These are phyloP conservation scores for Eucalyptus tenuipes DNA, from an alignment of 345 rosid species.

Conservation along the genomic window DNA sequence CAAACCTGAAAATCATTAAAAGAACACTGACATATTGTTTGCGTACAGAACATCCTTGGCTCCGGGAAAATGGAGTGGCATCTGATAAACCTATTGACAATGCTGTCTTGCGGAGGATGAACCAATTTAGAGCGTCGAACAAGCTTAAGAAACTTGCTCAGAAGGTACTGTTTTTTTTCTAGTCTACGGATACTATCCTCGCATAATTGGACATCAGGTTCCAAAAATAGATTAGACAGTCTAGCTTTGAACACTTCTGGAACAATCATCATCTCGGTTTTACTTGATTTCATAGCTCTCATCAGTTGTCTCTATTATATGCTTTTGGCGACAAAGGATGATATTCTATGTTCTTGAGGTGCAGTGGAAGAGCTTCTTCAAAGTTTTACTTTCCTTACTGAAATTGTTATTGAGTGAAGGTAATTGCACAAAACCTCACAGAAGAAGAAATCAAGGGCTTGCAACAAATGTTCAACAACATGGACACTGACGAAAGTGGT, in stretches of 20 bases:
- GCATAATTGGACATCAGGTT: background rate
- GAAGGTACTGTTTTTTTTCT: constrained; percentile 31
- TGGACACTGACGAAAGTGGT: constrained; percentile 83
- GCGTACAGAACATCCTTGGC: constrained; percentile 73
- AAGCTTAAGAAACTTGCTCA: constrained; percentile 85
- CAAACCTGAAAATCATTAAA: background rate
- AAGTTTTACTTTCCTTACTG: background rate
- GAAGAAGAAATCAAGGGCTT: constrained; percentile 87
- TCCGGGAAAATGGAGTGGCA: constrained; percentile 37
- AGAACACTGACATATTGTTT: background rate
- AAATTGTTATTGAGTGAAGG: constrained; percentile 20
- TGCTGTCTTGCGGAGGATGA: constrained; percentile 77
- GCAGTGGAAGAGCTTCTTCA: background rate
- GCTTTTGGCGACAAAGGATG: background rate
- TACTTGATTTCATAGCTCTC: background rate
- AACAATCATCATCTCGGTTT: background rate
- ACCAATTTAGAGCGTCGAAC: constrained; percentile 85
- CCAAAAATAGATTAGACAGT: background rate
- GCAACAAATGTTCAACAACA: constrained; percentile 70
- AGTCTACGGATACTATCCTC: background rate
- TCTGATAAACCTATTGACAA: constrained; percentile 71
- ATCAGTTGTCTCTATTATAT: background rate
- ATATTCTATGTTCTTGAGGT: background rate
- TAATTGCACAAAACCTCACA: constrained; percentile 70
- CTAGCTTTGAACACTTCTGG: background rate